These are phyloP conservation scores for Gamsiella multidivaricata DNA, from an alignment of 192 early-diverging fungal species.

Conservation along the genomic window DNA sequence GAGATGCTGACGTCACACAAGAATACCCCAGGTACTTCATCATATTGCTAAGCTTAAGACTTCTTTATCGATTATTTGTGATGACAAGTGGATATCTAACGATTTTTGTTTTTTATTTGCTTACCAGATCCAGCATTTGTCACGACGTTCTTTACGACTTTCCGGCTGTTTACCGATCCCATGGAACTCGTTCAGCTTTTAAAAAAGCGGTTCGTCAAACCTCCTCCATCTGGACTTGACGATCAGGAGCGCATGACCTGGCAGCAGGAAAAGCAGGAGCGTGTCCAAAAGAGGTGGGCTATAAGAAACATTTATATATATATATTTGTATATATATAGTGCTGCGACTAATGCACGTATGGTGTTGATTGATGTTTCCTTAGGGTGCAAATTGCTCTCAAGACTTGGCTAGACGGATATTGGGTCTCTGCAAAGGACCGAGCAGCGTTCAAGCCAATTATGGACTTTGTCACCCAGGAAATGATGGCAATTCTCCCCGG, in stretches of 20 bases:
- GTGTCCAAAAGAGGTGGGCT: constrained; percentile 42
- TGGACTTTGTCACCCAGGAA: constrained; percentile 62
- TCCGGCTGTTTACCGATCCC: constrained; percentile 84
- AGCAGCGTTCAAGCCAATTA: constrained; percentile 57
- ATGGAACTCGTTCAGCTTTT: constrained; percentile 72
- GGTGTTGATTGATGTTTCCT: constrained; percentile 16
- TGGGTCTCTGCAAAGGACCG: constrained; percentile 69
- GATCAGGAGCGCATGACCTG: constrained; percentile 67
- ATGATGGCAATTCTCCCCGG: constrained; percentile 59
- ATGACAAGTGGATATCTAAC: too few species aligned
- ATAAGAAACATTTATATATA: too few species aligned
- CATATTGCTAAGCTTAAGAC: not conserved
- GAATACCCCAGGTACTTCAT: constrained; percentile 29
- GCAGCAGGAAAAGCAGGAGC: constrained; percentile 57
- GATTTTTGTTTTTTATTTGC: constrained; percentile 8
- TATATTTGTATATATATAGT: not conserved
- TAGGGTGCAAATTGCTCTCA: constrained; percentile 83
- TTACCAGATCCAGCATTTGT: constrained; percentile 70
- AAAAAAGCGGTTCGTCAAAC: constrained; percentile 71
- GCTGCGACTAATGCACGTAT: not conserved
- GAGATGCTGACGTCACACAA: constrained; percentile 74
- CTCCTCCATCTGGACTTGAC: constrained; percentile 62
- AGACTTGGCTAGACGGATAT: constrained; percentile 84
- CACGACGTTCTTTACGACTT: constrained; percentile 84
- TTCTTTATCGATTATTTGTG: too few species aligned